Evolutionary conservation across 2,329 filamentous ascomycete genomes (phyloP).

Genomic region (Alternaria conjuncta): DNA sequence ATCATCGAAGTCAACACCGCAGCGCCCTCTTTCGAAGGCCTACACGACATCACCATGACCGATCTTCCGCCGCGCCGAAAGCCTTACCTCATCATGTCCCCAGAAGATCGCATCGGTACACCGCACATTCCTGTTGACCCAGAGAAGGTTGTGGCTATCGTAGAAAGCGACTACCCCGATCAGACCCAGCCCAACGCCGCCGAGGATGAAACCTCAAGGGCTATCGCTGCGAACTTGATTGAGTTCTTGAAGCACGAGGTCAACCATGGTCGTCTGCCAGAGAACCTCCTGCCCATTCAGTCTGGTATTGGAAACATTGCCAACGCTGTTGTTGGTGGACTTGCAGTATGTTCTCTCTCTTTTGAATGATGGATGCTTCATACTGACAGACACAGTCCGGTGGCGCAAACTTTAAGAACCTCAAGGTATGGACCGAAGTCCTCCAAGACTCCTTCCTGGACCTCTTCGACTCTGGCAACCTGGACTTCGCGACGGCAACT

Average conservation of each 20-base stretch:
- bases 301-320: constrained; percentile 93
- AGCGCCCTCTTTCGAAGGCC: constrained; percentile 78
- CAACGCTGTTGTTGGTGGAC: constrained; percentile 86
- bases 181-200: constrained; percentile 75
- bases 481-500: constrained; percentile 89
- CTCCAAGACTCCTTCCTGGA: constrained; percentile 93
- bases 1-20: constrained; percentile 93
- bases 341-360: constrained; percentile 55
- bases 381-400: constrained; percentile 53
- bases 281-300: constrained; percentile 79
- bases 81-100: constrained; percentile 83
- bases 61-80: constrained; percentile 81
- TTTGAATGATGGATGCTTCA: background rate
- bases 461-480: constrained; percentile 84
- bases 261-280: constrained; percentile 74
- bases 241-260: constrained; percentile 90
- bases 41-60: constrained; percentile 92
- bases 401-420: constrained; percentile 79
- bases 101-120: constrained; percentile 85
- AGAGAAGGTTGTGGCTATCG: constrained; percentile 81
- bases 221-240: constrained; percentile 80
- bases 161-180: constrained; percentile 86
- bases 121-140: constrained; percentile 84
- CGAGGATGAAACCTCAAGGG: constrained; percentile 73
- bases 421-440: constrained; percentile 93